phyloP scores from a whole-genome alignment of 495 filamentous ascomycete species.

The Hypoxylon lenormandii region DNA sequence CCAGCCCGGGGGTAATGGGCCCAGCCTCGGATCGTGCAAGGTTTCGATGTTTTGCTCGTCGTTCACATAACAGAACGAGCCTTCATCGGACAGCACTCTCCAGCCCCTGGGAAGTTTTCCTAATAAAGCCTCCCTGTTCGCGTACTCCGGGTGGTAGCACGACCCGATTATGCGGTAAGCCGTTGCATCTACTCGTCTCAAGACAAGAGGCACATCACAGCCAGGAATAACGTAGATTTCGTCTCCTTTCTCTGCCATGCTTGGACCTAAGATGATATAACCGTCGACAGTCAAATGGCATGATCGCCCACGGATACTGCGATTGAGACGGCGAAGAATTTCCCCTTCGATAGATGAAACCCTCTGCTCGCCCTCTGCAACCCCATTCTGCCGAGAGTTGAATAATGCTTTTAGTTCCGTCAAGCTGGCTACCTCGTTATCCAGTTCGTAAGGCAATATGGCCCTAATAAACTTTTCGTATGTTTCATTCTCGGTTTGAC shows the following conservation, averaged over 20 bases:
- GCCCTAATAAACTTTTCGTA: neutral
- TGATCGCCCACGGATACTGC: neutral
- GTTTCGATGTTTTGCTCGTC: neutral
- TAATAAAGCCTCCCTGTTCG: neutral
- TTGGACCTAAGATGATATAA: neutral
- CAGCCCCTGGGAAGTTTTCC: neutral
- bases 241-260: neutral
- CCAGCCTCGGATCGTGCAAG: neutral
- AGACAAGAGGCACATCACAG: neutral
- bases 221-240: neutral
- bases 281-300: neutral
- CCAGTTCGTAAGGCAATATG: neutral
- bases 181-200: constrained; percentile 1
- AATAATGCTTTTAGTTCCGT: constrained; percentile 2
- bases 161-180: neutral
- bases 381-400: neutral
- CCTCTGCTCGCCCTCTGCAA: neutral
- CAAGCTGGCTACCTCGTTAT: neutral
- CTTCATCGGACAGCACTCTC: neutral
- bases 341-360: neutral
- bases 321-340: neutral
- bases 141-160: constrained; percentile 4
- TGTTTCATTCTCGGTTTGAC: neutral
- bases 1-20: constrained; percentile 4
- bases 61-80: neutral